Evolutionary conservation across 164 flowering plant genomes (phyloP), one percentile per base, ranked within the genome.

Genomic region (Vitis amurensis): DNA sequence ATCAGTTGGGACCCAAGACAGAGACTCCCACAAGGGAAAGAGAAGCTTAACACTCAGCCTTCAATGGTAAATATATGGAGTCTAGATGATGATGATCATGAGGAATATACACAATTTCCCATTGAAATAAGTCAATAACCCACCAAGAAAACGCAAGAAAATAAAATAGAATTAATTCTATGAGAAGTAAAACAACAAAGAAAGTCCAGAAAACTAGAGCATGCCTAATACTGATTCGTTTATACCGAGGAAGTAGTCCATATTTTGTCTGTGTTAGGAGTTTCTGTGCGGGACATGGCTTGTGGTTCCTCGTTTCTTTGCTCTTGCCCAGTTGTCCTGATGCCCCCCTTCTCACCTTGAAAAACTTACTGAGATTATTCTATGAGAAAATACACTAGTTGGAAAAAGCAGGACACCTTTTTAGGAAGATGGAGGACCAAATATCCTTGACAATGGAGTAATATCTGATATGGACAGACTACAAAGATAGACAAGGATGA

Each of bases 251-350:
- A 51, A 68, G 44, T 37, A 23, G 51, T 66, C 50, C 61, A 52
- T 63, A 31, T 53, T 55, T 58, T 74, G 77, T 74, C 73, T 50
- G 27, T 53, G 60, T 30, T 50, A 27, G 23, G 7, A 57, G 29
- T 15, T 63, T 37, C 61, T 31, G 31, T n/a, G n/a, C 3, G 23
- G 58, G 68, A 23, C 63, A 49, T 57, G 50, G 69, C 53, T 74
- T 65, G 37, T 74, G 69, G 62, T 23, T 66, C 71, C 71, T 61
- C 70, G 73, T 64, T 74, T 31, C 61, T 23, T 74, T 51, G 77
- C 69, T 58, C 64, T 64, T 63, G 53, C 59, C 74, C 48, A 12
- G 44, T 37, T 37, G 4, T 37, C 44, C 7, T 3, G 44, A 23
- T 23, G 6, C 44, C 44, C 44, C 44, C 68, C 51, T 48, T 71